A percentile compares a stretch with the other conserved stretches of the same genome.
Conservation (phyloP, 768 basidiomycete genomes). For the Termitomyces sp. region DNA sequence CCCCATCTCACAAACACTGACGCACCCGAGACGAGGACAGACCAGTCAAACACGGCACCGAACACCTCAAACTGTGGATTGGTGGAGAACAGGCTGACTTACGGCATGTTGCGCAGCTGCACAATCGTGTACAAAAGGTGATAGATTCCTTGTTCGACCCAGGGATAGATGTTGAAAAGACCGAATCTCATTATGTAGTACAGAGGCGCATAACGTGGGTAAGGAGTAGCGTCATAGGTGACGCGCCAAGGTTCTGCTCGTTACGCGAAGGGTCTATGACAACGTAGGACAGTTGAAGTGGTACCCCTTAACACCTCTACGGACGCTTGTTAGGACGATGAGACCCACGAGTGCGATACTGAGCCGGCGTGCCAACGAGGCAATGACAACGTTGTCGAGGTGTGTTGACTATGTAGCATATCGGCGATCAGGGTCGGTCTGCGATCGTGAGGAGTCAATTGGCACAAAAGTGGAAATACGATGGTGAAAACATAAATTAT, state of each 20-base stretch:
- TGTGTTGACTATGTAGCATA: slow-evolving; percentile 27
- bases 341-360: slow-evolving; percentile 71
- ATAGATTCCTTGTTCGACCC: slow-evolving; percentile 54
- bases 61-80: slow-evolving; percentile 74
- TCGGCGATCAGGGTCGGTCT: slow-evolving; percentile 27
- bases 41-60: slow-evolving; percentile 70
- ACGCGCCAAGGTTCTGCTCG: slow-evolving; percentile 65
- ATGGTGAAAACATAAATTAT: background rate
- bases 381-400: slow-evolving; percentile 29
- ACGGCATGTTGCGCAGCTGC: slow-evolving; percentile 56
- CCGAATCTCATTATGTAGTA: background rate
- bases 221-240: slow-evolving; percentile 69
- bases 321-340: slow-evolving; percentile 70
- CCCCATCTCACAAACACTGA: slow-evolving; percentile 53
- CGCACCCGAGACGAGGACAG: slow-evolving; percentile 51
- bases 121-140: slow-evolving; percentile 76
- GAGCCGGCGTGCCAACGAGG: slow-evolving; percentile 39
- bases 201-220: slow-evolving; percentile 60
- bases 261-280: slow-evolving; percentile 51
- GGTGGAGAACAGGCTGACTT: slow-evolving; percentile 57
- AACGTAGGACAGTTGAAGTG: slow-evolving; percentile 24
- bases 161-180: too few species aligned
- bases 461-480: too few species aligned
- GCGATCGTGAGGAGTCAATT: slow-evolving; percentile 21
- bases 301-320: slow-evolving; percentile 68